phyloP scores from a whole-genome alignment of 345 rosid genomes.

The Citrus sp. region DNA sequence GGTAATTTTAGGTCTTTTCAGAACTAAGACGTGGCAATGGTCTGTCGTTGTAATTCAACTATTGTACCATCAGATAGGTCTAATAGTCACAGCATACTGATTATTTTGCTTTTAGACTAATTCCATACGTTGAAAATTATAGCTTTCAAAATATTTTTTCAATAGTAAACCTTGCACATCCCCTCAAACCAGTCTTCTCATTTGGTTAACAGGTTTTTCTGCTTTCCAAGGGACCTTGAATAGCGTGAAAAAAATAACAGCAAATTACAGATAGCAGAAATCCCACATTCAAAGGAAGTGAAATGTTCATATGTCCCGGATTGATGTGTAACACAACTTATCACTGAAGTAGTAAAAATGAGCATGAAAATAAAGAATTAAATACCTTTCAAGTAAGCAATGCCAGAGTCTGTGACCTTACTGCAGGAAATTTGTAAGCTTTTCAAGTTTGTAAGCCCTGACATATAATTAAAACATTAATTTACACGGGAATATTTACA shows the following conservation, averaged over 20 bases:
- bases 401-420: conserved; percentile 73
- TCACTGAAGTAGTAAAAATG: not conserved
- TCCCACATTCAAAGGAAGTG: not conserved
- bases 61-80: not conserved
- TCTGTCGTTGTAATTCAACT: not conserved
- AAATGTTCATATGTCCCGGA: not conserved
- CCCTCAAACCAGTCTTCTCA: not conserved
- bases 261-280: not conserved
- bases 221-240: not conserved
- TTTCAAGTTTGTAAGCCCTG: conserved; percentile 71
- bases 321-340: not conserved
- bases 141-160: not conserved
- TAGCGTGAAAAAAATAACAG: not conserved
- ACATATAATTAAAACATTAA: conserved; percentile 19
- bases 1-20: not conserved
- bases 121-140: not conserved
- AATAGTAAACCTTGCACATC: not conserved
- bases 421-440: conserved; percentile 71
- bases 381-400: conserved; percentile 71
- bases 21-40: not conserved
- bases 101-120: not conserved
- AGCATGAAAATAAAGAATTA: not conserved
- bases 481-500: not conserved
- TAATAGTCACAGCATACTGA: not conserved
- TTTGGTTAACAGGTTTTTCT: not conserved